phyloP scores from a whole-genome alignment of 352 stramenopile species.

The Albugo candida region DNA sequence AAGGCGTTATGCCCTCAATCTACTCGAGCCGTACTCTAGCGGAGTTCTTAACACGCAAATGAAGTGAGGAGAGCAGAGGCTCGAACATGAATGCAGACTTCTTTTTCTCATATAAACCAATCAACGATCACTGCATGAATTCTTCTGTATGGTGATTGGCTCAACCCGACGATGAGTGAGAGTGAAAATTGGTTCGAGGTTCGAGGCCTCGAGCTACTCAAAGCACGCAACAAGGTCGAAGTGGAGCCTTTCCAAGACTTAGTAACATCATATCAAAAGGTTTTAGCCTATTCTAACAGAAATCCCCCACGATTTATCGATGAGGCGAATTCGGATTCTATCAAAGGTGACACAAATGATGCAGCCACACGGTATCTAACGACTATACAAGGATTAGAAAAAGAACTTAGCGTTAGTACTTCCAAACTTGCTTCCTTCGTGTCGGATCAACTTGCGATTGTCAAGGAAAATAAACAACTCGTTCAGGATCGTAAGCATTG shows the following conservation, averaged over 20 bases:
- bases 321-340: slow-evolving; percentile 12
- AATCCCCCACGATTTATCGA: neutral
- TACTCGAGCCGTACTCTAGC: too few relatives aligned
- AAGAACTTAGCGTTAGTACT: slow-evolving; percentile 45
- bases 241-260: slow-evolving; percentile 32
- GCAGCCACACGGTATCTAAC: slow-evolving; percentile 25
- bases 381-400: slow-evolving; percentile 48
- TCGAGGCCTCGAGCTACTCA: slow-evolving; percentile 28
- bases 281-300: slow-evolving; percentile 15
- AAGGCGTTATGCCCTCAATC: too few relatives aligned
- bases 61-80: too few relatives aligned
- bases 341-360: too few relatives aligned
- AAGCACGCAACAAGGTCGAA: slow-evolving; percentile 41
- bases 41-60: too few relatives aligned
- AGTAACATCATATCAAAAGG: slow-evolving; percentile 45
- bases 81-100: too few relatives aligned
- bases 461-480: slow-evolving; percentile 56
- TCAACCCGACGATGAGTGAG: too few relatives aligned
- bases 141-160: too few relatives aligned
- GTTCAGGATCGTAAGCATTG: slow-evolving; percentile 39
- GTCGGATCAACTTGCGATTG: slow-evolving; percentile 36
- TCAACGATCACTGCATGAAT: too few relatives aligned
- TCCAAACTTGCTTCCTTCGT: slow-evolving; percentile 27
- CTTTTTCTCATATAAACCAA: too few relatives aligned
- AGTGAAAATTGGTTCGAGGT: slow-evolving; percentile 12